Evolutionary conservation across 495 filamentous ascomycete species (phyloP).

Genomic region (Peziza echinospora): DNA sequence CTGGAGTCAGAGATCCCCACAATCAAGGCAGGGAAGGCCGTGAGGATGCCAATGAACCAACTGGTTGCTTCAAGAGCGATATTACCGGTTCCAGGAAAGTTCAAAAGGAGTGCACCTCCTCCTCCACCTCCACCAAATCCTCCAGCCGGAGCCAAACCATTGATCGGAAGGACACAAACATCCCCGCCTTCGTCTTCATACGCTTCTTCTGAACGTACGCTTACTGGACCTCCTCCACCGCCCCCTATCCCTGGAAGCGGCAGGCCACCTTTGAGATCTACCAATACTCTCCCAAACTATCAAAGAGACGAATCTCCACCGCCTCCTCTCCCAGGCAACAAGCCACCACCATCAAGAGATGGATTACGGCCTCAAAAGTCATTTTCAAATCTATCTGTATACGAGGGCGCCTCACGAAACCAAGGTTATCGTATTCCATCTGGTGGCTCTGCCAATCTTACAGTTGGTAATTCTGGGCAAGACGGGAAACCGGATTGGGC

Average conservation of each 20-base stretch:
- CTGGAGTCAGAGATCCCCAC: conserved; percentile 45
- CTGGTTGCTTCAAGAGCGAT: conserved; percentile 2
- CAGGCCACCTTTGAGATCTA: conserved; percentile 6
- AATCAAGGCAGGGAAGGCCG: conserved; percentile 52
- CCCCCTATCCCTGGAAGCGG: conserved; percentile 2
- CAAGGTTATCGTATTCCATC: neutral
- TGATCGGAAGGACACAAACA: too few species aligned
- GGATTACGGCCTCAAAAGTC: neutral
- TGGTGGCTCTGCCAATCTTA: neutral
- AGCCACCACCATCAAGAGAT: conserved; percentile 2
- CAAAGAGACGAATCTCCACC: conserved; percentile 16
- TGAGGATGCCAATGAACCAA: conserved; percentile 37
- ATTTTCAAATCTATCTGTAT: neutral
- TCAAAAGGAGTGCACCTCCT: conserved; percentile 2
- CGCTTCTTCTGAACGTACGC: too few species aligned
- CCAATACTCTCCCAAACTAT: conserved; percentile 2
- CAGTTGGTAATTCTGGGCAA: neutral
- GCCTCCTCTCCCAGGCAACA: conserved; percentile 15
- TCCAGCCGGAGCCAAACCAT: too few species aligned
- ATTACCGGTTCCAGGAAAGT: neutral
- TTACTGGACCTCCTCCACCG: conserved; percentile 4
- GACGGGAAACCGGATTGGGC: neutral
- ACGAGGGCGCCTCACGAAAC: neutral
- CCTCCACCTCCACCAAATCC: conserved; percentile 4
- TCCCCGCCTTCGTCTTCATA: too few species aligned